Evolutionary conservation across 1,284 basidiomycete genomes (phyloP), one percentile per base, ranked within the genome.

Genomic region (Singerocomus inundabilis): DNA sequence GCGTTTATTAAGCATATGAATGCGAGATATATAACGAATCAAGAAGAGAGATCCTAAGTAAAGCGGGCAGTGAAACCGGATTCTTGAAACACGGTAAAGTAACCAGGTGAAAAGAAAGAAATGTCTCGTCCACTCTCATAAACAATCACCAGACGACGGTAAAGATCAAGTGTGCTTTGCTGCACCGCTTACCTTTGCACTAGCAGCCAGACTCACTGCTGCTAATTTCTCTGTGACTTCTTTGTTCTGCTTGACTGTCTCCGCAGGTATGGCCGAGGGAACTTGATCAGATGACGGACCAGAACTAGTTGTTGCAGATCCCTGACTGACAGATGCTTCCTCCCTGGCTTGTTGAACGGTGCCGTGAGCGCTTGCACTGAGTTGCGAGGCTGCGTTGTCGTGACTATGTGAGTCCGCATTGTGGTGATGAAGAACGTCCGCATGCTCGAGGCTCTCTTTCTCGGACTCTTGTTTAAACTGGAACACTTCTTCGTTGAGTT

Each of bases 391-490:
- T 16, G 16, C 13, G 6, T 15, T 32, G 54, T 73, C 72, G 46
- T 77, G 75, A 52, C 79, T 75, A 44, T 73, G 66, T 33, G 77
- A 70, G 43, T 71, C 66, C 6, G 59, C 55, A 7, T 63, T 63
- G 63, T 76, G 77, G 55, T 82, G 77, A 47, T 83, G 81, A 46
- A 77, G 69, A 44, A 84, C 75, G 44, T 72, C 66, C 47, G 63
- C 75, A 46, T 72, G 56, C 59, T 76, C 57, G 11, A 70, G 53
- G 12, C 55, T 53, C 57, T 74, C 72, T 70, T 81, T 80, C 66
- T 86, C 91, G 6, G 89, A 89, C 67, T 93, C 91, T 62, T 85
- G 80, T 72, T 93, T 93, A 72, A 81, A 85, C 64, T 83, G 72
- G 58, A 75, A 73, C 33, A 95, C 70, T 46, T 91, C 80, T 39